These are phyloP conservation scores for Ceratocystis huliohia DNA, from an alignment of 2,329 filamentous ascomycete species.

Conservation along the genomic window DNA sequence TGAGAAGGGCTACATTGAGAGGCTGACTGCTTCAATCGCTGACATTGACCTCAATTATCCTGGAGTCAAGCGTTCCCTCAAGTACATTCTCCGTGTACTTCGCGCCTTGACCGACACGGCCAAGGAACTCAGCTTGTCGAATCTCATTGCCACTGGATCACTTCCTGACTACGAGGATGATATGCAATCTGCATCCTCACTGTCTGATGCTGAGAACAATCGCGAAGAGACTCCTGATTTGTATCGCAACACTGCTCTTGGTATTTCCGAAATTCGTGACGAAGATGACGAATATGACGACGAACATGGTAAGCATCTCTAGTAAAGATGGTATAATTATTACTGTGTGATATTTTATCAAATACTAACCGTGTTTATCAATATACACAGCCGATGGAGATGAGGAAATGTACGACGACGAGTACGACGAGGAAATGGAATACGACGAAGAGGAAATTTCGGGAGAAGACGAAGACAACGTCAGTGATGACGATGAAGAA, in stretches of 20 bases:
- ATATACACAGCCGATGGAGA: conserved; percentile 40
- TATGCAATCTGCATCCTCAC: conserved; percentile 72
- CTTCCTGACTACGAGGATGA: conserved; percentile 63
- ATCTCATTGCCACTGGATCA: conserved; percentile 55
- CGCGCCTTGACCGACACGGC: conserved; percentile 79
- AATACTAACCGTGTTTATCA: not conserved
- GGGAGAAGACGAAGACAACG: conserved; percentile 68
- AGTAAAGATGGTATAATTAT: not conserved
- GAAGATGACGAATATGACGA: conserved; percentile 39
- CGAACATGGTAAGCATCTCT: conserved; percentile 40
- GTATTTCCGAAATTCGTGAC: conserved; percentile 77
- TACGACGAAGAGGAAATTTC: conserved; percentile 71
- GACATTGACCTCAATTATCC: conserved; percentile 94
- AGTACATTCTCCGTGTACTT: conserved; percentile 85
- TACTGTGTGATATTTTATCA: conserved; percentile 22
- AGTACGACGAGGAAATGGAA: conserved; percentile 86
- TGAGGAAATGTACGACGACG: conserved; percentile 87
- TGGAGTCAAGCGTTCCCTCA: conserved; percentile 83
- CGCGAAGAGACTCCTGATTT: conserved; percentile 93
- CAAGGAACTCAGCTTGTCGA: conserved; percentile 69
- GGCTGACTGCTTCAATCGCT: conserved; percentile 80
- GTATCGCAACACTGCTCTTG: conserved; percentile 89
- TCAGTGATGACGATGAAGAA: conserved; percentile 82
- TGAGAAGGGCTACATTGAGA: conserved; percentile 87
- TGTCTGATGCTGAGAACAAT: conserved; percentile 77